Percentiles rank a stretch among this genome's conserved stretches.
Conservation (phyloP, 768 basidiomycete genomes). For the Russula sp. region DNA sequence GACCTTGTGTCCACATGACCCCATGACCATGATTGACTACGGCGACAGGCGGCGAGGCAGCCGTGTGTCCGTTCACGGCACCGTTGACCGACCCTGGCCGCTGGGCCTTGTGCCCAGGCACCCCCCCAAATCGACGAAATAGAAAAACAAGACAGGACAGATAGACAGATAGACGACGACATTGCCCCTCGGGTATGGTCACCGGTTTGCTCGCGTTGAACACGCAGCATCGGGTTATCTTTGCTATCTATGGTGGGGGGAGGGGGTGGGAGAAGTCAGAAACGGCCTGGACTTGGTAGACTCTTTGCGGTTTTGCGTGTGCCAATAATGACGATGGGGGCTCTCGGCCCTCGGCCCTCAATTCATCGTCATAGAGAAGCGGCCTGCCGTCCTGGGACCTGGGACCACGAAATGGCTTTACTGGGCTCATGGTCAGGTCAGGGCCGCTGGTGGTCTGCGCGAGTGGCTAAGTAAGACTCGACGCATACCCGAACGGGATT, state of each 20-base stretch:
- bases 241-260: no score
- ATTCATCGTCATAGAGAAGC: not conserved
- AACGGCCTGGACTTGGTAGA: not conserved
- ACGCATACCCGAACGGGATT: slow-evolving; percentile 8
- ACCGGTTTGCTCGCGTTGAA: no score
- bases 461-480: not conserved
- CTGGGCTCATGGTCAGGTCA: not conserved
- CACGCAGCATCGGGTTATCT: no score
- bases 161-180: no score
- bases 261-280: no score
- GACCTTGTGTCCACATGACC: not conserved
- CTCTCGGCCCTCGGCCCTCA: not conserved
- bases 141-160: no score
- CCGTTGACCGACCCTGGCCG: not conserved
- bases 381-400: not conserved
- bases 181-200: no score
- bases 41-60: not conserved
- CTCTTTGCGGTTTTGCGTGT: not conserved
- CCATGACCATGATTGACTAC: not conserved
- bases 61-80: not conserved
- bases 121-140: no score
- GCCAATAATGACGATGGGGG: not conserved
- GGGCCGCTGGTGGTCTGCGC: not conserved
- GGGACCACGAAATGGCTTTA: not conserved
- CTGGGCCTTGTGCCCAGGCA: no score